Evolutionary conservation across 2,329 filamentous ascomycete species (phyloP), one percentile per base, ranked within the genome.

Genomic region (Phialophora tarda): DNA sequence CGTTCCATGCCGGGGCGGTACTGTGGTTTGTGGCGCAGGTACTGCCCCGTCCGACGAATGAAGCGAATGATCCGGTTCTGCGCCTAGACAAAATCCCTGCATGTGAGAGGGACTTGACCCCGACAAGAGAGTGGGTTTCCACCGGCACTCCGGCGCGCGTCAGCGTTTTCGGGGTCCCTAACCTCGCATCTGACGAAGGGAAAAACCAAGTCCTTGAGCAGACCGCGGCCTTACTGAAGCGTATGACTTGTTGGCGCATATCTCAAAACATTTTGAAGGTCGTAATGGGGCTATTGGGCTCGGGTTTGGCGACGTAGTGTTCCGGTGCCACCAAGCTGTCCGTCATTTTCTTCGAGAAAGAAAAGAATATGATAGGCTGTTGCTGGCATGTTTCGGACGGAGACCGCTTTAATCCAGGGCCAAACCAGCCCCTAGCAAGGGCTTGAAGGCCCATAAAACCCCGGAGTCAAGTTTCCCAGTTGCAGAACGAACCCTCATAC

Each of bases 211-310:
- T 28, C 14, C 51, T 54, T 12, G 51, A 54, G 21, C 21, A 54
- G 26, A 54, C 51, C 26, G 51, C 51, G 26, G 51, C 10, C 7
- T 28, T 54, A 2, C 51, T 54, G 21, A 54, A 28, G 30, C 6
- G 21, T 14, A 54, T 54, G 51, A 30, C 3, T 26, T 24, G 21
- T 54, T 54, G 51, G 23, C 21, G 51, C 51, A 54, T 54, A 28
- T 54, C 51, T 26, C 51, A 54, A 26, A 54, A 54, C 51, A n/a
- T 54, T 28, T 48, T 48, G 44, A 48, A 48, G 8, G 44, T 48
- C 3, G 17, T 48, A 48, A 48, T 23, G 44, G 44, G 44, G 17
- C n/a, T 48, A n/a, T 23, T 48, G 44, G 44, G 44, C 44, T 48
- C 44, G 23, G 44, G 17, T 21, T 23, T 48, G 44, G 17, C 44